phyloP scores from a whole-genome alignment of 129 eudicot species.

The Pittosporum tobira region DNA sequence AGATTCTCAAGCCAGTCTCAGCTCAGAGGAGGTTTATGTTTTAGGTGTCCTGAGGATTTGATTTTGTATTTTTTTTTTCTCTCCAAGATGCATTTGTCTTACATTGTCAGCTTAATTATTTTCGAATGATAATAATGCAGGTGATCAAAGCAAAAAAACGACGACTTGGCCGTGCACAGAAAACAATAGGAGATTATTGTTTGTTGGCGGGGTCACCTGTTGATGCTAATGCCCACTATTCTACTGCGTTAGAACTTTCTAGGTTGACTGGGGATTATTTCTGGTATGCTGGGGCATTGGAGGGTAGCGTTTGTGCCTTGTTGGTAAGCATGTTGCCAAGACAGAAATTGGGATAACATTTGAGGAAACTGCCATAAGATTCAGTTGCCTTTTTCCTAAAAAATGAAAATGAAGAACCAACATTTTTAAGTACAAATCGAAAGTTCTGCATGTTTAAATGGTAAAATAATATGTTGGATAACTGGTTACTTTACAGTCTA shows the following conservation, averaged over 20 bases:
- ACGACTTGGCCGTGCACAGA: constrained; percentile 96
- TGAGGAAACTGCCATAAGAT: too few species aligned
- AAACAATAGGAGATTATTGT: constrained; percentile 95
- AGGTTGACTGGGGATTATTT: constrained; percentile 88
- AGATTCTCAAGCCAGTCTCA: constrained; percentile 99
- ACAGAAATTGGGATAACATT: not conserved
- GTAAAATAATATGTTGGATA: too few species aligned
- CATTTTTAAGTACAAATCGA: too few species aligned
- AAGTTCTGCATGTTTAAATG: too few species aligned
- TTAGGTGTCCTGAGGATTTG: constrained; percentile 80
- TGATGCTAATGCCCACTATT: constrained; percentile 94
- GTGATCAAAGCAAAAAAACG: constrained; percentile 80
- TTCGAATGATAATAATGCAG: not conserved
- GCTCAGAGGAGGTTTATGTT: constrained; percentile 99
- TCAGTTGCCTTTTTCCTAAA: too few species aligned
- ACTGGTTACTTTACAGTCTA: too few species aligned
- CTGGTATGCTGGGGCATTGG: constrained; percentile 99
- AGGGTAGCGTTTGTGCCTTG: constrained; percentile 98
- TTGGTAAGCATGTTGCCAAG: constrained; percentile 47
- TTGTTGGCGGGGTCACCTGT: constrained; percentile 96
- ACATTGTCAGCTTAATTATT: not conserved
- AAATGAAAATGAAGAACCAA: too few species aligned
- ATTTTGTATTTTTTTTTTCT: constrained; percentile 13
- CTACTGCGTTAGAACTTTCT: constrained; percentile 86
- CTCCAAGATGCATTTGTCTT: not conserved